Evolutionary conservation across 2,329 filamentous ascomycete species (phyloP).

Genomic region (Fusarium acutatum): DNA sequence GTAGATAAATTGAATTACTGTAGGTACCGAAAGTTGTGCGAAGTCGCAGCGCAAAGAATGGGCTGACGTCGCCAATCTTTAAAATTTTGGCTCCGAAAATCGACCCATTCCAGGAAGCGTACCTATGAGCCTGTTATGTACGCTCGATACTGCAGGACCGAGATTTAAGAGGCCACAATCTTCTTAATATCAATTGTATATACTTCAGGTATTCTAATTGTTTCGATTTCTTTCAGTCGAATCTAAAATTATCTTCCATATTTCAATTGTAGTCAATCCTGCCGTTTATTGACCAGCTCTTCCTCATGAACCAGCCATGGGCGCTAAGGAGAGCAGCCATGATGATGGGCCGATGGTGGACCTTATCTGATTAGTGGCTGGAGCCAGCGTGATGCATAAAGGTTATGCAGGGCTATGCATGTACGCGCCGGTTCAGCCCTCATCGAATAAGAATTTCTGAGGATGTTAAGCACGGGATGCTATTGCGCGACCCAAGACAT

Average conservation of each 20-base stretch:
- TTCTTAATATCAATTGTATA: neutral
- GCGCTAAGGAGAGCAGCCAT: conserved; percentile 27
- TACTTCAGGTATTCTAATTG: neutral
- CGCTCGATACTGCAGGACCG: neutral
- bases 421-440: conserved; percentile 6
- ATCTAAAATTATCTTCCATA: neutral
- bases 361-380: conserved; percentile 15
- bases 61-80: conserved; percentile 42
- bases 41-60: conserved; percentile 34
- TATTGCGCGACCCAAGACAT: neutral
- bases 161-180: neutral
- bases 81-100: conserved; percentile 40
- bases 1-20: neutral
- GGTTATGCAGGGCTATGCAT: conserved; percentile 3
- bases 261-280: neutral
- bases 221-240: too few species aligned
- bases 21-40: conserved; percentile 9
- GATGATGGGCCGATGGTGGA: conserved; percentile 29
- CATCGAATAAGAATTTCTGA: neutral
- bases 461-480: neutral
- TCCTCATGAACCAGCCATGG: conserved; percentile 8
- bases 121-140: conserved; percentile 4
- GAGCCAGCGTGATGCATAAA: conserved; percentile 9
- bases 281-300: neutral
- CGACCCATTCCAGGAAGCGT: conserved; percentile 34